A percentile compares a stretch with the other conserved stretches of the same genome.
phyloP scores from a whole-genome alignment of 371 early-diverging fungal species.

The Sporodiniella umbellata region DNA sequence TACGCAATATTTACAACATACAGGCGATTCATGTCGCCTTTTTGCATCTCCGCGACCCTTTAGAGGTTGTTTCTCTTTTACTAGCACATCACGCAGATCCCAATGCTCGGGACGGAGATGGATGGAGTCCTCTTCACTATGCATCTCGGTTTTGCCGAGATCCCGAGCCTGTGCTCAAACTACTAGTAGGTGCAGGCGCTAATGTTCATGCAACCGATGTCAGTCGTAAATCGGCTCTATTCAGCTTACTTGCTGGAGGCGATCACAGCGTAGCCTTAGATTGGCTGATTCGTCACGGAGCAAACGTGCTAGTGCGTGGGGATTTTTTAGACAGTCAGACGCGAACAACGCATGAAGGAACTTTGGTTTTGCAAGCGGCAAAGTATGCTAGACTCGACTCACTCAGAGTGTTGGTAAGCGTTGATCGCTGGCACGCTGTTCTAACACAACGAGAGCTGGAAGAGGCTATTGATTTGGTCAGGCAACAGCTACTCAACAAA shows the following conservation, averaged over 20 bases:
- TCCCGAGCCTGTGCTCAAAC: constrained; percentile 25
- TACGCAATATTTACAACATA: constrained; percentile 37
- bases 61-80: constrained; percentile 34
- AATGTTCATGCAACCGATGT: constrained; percentile 44
- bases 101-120: constrained; percentile 66
- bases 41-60: constrained; percentile 29
- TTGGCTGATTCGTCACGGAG: constrained; percentile 19
- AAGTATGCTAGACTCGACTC: constrained; percentile 22
- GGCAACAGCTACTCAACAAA: constrained; percentile 11
- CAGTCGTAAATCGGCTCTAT: constrained; percentile 29
- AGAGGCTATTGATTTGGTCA: constrained; percentile 10
- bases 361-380: constrained; percentile 24
- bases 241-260: constrained; percentile 32
- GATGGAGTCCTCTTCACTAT: constrained; percentile 77
- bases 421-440: constrained; percentile 8
- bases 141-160: constrained; percentile 53
- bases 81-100: constrained; percentile 38
- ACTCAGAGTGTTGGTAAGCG: constrained; percentile 11
- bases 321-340: constrained; percentile 20
- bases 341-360: constrained; percentile 12
- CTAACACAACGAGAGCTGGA: constrained; percentile 8
- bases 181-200: constrained; percentile 39
- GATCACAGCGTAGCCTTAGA: constrained; percentile 18
- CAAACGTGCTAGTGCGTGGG: constrained; percentile 12
- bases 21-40: constrained; percentile 39